Evolutionary conservation across 169 alveolate species (phyloP), one percentile per base, ranked within the genome.

Genomic region (Eimeria falciformis): DNA sequence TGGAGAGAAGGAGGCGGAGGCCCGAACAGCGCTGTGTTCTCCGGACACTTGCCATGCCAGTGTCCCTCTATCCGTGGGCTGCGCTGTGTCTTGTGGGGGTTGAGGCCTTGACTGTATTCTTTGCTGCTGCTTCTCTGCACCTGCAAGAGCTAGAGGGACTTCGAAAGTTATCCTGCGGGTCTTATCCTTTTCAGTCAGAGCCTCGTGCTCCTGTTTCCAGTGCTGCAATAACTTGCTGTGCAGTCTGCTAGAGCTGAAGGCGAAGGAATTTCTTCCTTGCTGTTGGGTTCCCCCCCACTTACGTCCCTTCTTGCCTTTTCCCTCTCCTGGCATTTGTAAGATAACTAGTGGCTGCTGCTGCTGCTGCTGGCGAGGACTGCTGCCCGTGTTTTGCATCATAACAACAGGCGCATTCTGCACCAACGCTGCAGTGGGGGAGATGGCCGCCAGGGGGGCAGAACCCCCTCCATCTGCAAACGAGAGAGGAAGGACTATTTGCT

Each of bases 281-380:
- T n/a, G n/a, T n/a, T n/a, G n/a, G n/a, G n/a, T n/a, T n/a, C n/a
- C n/a, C n/a, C n/a, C n/a, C n/a, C n/a, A n/a, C n/a, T n/a, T n/a
- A n/a, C n/a, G n/a, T n/a, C n/a, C n/a, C n/a, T n/a, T n/a, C n/a
- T n/a, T n/a, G n/a, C n/a, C n/a, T n/a, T n/a, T n/a, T n/a, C n/a
- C n/a, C n/a, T n/a, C n/a, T n/a, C n/a, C 83, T 7, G 83, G 83
- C 29, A 71, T 21, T 14, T 29, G 83, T 0, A 37, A 56, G 58
- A 71, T 27, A 50, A 71, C 56, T 56, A 71, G 58, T 11, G 45
- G 82, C 82, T 71, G 82, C 82, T 27, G 82, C 82, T 71, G 83
- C 71, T 58, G 71, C 71, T 58, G 71, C 25, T n/a, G n/a, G n/a
- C n/a, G n/a, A n/a, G n/a, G n/a, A n/a, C n/a, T n/a, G 9, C 25